Conservation (phyloP, 345 rosid species). For the Toxicodendron radicans region DNA sequence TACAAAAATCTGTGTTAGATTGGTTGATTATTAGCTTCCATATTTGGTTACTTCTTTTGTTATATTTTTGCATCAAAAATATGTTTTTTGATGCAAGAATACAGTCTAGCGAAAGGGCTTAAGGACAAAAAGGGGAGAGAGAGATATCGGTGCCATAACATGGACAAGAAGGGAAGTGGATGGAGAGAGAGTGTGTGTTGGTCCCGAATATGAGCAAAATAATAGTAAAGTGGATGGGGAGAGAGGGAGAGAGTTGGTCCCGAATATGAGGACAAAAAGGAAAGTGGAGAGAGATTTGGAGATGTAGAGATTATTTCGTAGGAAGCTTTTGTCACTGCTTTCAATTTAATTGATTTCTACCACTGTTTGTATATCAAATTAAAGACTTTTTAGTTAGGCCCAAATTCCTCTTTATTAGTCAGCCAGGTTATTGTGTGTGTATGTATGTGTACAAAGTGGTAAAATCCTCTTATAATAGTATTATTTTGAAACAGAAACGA, state of each 20-base stretch:
- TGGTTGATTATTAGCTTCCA: background rate
- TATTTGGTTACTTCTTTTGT: background rate
- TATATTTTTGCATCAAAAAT: background rate
- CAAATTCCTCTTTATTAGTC: too few species aligned
- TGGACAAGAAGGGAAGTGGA: background rate
- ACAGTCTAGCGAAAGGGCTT: background rate
- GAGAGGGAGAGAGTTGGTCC: background rate
- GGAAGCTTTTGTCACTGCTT: constrained; percentile 1
- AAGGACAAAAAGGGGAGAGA: background rate
- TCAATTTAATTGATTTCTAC: background rate
- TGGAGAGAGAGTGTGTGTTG: background rate
- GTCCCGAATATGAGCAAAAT: background rate
- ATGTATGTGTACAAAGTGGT: too few species aligned
- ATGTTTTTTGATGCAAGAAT: too few species aligned
- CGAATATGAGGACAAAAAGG: background rate
- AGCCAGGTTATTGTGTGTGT: too few species aligned
- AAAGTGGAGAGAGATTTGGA: background rate
- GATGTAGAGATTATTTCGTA: background rate
- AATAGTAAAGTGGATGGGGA: background rate
- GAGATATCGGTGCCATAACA: background rate
- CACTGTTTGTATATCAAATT: background rate
- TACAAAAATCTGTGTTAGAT: background rate
- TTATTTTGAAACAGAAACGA: too few species aligned
- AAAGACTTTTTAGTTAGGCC: background rate
- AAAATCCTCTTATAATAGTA: too few species aligned